Evolutionary conservation across 208 protist species (phyloP), one percentile per base, ranked within the genome.

Genomic region (Crithidia sp.): DNA sequence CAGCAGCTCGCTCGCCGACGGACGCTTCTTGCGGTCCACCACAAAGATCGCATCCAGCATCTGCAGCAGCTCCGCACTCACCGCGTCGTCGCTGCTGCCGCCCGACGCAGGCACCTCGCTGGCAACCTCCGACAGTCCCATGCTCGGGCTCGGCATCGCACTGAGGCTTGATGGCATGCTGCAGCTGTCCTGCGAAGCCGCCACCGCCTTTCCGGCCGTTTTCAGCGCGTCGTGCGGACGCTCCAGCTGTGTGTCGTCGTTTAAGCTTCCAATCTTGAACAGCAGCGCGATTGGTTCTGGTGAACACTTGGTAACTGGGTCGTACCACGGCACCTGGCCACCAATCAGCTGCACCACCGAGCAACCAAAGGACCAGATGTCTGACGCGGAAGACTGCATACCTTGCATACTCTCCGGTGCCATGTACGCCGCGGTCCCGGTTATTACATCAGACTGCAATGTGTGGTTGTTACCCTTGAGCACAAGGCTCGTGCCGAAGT

Each of bases 351-450:
- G 79, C 74, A 95, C 79, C 13, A 91, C 77, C 9, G 88, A 84
- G 76, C 89, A 96, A 16, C 88, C 93, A 37, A 95, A 66, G 0
- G 93, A 81, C 93, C 93, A 97, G 13, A 97, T 74, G 81, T 97
- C 93, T 64, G 77, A 87, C n/a, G 89, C 84, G n/a, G 84, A 44
- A 43, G 73, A 87, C 61, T 92, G 88, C 54, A 61, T 71, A 0
- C 88, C 86, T 40, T 83, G 68, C 53, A 91, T 76, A 57, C 79
- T 65, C 78, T 95, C 85, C 2, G 89, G 91, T 17, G 88, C 82
- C 85, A 96, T 89, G 82, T 94, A 94, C 47, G 83, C 74, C 13
- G 88, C 82, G 19, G 91, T 93, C 16, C 91, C 91, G 47, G 67
- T 85, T 54, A 94, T 83, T 12, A 65, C 60, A 17, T 10, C 44